Conservation (phyloP, 345 rosid genomes). For the Mangifera indica region DNA sequence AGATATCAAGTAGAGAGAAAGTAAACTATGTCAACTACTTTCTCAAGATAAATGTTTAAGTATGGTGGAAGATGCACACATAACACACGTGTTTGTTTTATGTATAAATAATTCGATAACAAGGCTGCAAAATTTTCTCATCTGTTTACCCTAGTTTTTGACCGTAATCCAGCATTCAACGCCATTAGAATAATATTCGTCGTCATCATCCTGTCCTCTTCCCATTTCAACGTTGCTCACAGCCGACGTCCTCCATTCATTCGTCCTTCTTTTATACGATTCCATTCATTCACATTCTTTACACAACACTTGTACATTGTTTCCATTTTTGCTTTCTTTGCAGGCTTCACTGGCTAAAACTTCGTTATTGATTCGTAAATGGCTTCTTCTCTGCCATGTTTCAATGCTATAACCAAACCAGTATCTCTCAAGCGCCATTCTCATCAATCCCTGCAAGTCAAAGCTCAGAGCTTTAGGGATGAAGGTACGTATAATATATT, state of each 20-base stretch:
- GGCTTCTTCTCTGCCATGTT: conserved; percentile 14
- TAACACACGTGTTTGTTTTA: background rate
- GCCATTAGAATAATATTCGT: too few species aligned
- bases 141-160: conserved; percentile 1
- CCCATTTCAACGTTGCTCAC: background rate
- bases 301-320: background rate
- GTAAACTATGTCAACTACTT: too few species aligned
- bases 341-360: too few species aligned
- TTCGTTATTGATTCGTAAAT: background rate
- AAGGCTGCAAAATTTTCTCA: background rate
- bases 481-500: conserved; percentile 28
- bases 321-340: background rate
- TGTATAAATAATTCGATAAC: background rate
- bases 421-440: conserved; percentile 9
- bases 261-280: background rate
- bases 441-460: conserved; percentile 18
- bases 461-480: conserved; percentile 34
- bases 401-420: background rate
- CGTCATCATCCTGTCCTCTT: conserved; percentile 2
- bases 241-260: background rate
- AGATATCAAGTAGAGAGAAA: too few species aligned
- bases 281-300: background rate
- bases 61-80: too few species aligned
- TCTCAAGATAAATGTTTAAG: too few species aligned
- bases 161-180: background rate